Evolutionary conservation across 2,329 filamentous ascomycete genomes (phyloP), one percentile per base, ranked within the genome.

Genomic region (Ophiostoma ips): DNA sequence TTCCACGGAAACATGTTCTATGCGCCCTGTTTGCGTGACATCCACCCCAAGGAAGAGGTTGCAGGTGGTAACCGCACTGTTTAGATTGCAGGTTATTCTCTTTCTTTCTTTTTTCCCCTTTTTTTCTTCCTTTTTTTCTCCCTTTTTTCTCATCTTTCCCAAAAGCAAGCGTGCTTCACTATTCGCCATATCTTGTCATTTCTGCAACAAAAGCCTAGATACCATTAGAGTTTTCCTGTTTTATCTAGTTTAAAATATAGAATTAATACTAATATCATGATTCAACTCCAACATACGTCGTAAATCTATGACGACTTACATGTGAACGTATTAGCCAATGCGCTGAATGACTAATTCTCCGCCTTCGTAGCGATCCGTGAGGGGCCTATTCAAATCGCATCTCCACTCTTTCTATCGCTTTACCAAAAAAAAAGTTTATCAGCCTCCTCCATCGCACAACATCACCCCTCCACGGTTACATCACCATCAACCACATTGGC

Each of bases 1-100:
- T 50, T 63, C 2, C 65, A 62, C 0, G 68, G 68, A 13, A 65
- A 70, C 35, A 66, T 72, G 55, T 70, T 71, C 56, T 62, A 66
- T 48, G 69, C 68, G 0, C 68, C 69, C 2, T 71, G 69, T 49
- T 55, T 71, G 38, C 65, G 66, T 9, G 56, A 59, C 43, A 46
- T 59, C 41, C 52, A 53, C 8, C 45, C 55, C 28, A 57, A 56
- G 48, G 36, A 52, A 9, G 34, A 43, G 15, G 43, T 50, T 18
- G 50, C 43, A 1, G 50, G 38, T 5, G 50, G 50, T 6, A 52
- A 56, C 28, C 46, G 51, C 28, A 54, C 51, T n/a, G 50, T 40
- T 8, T 57, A 24, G 18, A 28, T 28, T 28, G 24, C 24, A 28
- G 4, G 24, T 28, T 8, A 28, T 28, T 4, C 24, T 5, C 24